Base-by-base conservation (phyloP, 805 yeast species). In the Wilhelminamyces savonicus region DNA sequence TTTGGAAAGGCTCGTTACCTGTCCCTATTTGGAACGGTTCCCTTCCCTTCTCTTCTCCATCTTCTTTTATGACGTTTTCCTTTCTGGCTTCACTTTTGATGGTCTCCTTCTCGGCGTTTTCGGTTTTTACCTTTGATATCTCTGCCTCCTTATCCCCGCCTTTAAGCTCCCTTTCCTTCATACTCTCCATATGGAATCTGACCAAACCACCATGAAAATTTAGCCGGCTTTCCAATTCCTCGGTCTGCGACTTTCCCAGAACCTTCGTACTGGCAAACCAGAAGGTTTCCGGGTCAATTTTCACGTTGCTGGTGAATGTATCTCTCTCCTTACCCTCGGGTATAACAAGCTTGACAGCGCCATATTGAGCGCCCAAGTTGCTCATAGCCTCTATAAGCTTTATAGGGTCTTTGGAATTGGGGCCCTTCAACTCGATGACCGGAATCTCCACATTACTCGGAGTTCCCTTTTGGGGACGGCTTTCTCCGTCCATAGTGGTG, bases 281-380 rank as follows among this genome's bases (percentile, higher is more conserved):
- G 36, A 71, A 62, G 11, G 62, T 41, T 32, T 70, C 73, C 3
- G 75, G 54, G 39, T 71, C 69, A 19, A 60, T 40, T 29, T 48
- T 59, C 28, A 53, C 43, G 20, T 39, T 43, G 12, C 41, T 32
- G 16, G 42, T 39, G 23, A 51, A 35, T 10, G 40, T 34, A 7
- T 41, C 36, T 9, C 46, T 46, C 9, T 38, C 43, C 16, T 30
- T 29, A 3, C 21, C 29, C 20, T 35, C 35, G 0, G 90, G 88
- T 4, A 94, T 79, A 5, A 71, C 61, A 3, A 88, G 50, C 46
- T 87, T 88, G 25, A 86, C 55, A 45, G 92, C 87, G 0, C 96
- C 96, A 50, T 68, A 75, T 17, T 57, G 50, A 19, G 50, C 54
- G 3, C 92, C 95, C 7, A 66, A 43, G 0, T 66, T 61, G 9